These are phyloP conservation scores for Haplographium delicatum DNA, from an alignment of 495 filamentous ascomycete species.

Conservation along the genomic window DNA sequence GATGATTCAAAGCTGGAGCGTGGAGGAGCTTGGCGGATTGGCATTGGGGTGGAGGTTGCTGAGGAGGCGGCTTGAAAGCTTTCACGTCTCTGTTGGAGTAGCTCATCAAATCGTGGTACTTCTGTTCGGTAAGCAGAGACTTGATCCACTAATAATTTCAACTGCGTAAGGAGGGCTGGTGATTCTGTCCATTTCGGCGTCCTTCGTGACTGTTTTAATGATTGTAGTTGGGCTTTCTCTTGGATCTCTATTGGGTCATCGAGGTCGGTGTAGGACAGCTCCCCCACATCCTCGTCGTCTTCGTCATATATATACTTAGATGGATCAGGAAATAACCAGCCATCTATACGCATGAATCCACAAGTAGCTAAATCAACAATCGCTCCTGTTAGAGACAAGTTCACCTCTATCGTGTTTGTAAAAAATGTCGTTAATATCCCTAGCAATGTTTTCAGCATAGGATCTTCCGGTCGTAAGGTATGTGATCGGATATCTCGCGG, in stretches of 20 bases:
- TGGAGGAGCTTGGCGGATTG: slow-evolving; percentile 10
- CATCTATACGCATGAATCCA: slow-evolving; percentile 73
- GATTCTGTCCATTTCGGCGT: slow-evolving; percentile 43
- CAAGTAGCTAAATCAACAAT: slow-evolving; percentile 80
- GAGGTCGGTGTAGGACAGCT: neutral
- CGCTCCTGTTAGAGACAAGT: slow-evolving; percentile 77
- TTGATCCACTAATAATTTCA: slow-evolving; percentile 57
- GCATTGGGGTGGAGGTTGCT: slow-evolving; percentile 21
- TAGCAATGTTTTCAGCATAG: slow-evolving; percentile 66
- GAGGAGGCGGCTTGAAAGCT: slow-evolving; percentile 51
- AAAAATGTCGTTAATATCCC: slow-evolving; percentile 73
- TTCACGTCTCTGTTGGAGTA: slow-evolving; percentile 66
- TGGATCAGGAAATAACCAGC: slow-evolving; percentile 82
- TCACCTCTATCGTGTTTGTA: slow-evolving; percentile 82
- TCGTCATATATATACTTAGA: slow-evolving; percentile 49
- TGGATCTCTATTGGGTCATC: slow-evolving; percentile 27
- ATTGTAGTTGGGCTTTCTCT: slow-evolving; percentile 40
- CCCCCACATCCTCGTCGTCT: slow-evolving; percentile 26
- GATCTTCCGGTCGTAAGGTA: slow-evolving; percentile 64
- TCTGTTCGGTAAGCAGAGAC: slow-evolving; percentile 60
- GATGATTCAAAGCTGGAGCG: slow-evolving; percentile 19
- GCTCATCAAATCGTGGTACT: slow-evolving; percentile 69
- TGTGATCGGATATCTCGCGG: slow-evolving; percentile 52
- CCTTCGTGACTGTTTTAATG: slow-evolving; percentile 43
- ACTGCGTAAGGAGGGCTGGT: slow-evolving; percentile 44